Base-by-base conservation (phyloP, 805 yeast species). In the Candida manassasensis region DNA sequence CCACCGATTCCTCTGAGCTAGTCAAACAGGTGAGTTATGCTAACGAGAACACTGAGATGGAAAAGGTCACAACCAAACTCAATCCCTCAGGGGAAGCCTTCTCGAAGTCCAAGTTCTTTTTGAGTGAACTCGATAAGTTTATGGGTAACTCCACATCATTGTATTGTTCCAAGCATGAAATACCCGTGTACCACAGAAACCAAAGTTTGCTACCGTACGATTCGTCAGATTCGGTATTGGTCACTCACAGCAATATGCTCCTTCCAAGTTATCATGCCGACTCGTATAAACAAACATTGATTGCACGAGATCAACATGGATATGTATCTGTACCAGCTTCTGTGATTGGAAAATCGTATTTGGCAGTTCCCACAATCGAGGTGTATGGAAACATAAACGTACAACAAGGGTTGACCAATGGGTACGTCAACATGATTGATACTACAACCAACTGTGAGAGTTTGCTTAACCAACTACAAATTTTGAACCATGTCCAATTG, bases 401-500 rank as follows among this genome's bases (percentile, higher is more conserved):
- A 4, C 45, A 59, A 4, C 34, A 43, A 4, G 72, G 73, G 0
- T 34, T 63, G 11, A 33, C 41, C 1, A 21, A 39, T 16, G 73
- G 71, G 6, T 50, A 39, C 34, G 62, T 55, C 10, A 43, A 52
- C 8, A 38, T 65, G 11, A 32, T 45, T 7, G 45, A 52, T 21
- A 55, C 56, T 2, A 38, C 54, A 12, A 39, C 42, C 9, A 43
- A 48, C 14, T 46, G 53, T 43, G 60, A 53, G 39, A 45, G 52
- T 12, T 40, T 61, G 35, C 21, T 61, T 24, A 61, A 65, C 45
- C 69, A 67, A 45, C 51, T 63, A 34, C 75, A 69, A 40, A 36
- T 69, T 0, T 35, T 68, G 38, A 47, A 48, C 28, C 15, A 55
- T 25, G 32, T 36, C 16, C 37, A 34, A 21, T 27, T 21, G 8